These are phyloP conservation scores for Chaetomium globosum DNA, from an alignment of 2,329 filamentous ascomycete genomes.

Conservation along the genomic window DNA sequence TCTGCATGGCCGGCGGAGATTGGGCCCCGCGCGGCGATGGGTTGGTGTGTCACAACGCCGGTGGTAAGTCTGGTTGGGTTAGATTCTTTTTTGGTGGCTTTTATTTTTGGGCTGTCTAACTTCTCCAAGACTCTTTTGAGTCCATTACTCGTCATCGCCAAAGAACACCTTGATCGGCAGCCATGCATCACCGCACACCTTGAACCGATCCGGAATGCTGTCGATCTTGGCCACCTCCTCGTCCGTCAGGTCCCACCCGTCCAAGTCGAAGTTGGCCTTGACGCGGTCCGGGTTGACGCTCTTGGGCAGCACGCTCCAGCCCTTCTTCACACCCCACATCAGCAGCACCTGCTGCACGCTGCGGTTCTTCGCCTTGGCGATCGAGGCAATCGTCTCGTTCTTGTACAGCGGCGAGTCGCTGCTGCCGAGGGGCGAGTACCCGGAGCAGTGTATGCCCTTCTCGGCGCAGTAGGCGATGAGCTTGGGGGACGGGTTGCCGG, in stretches of 20 bases:
- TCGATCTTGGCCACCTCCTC: conserved; percentile 73
- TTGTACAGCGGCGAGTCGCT: conserved; percentile 71
- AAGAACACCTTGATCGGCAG: conserved; percentile 79
- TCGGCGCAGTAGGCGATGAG: conserved; percentile 70
- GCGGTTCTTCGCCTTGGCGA: conserved; percentile 68
- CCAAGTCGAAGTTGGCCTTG: conserved; percentile 72
- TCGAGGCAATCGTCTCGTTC: conserved; percentile 62
- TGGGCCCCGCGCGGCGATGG: not conserved
- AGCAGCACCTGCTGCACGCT: conserved; percentile 76
- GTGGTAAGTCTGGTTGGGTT: conserved; percentile 8
- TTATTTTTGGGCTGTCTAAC: conserved; percentile 10
- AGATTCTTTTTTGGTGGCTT: not conserved
- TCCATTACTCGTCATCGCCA: conserved; percentile 70
- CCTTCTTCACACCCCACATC: conserved; percentile 78
- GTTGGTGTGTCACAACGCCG: not conserved
- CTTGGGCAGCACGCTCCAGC: conserved; percentile 85
- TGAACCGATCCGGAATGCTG: conserved; percentile 73
- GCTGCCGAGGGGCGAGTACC: conserved; percentile 73
- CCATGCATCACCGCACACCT: conserved; percentile 77
- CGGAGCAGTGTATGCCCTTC: conserved; percentile 75
- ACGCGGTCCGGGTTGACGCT: conserved; percentile 74
- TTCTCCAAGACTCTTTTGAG: not conserved
- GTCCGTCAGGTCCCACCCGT: conserved; percentile 71
- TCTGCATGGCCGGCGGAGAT: not conserved
- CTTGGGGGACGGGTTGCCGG: conserved; percentile 79